A percentile compares a stretch with the other conserved stretches of the same genome.
These are phyloP conservation scores for Neobulgaria alba DNA, from an alignment of 2,329 filamentous ascomycete species.

Conservation along the genomic window DNA sequence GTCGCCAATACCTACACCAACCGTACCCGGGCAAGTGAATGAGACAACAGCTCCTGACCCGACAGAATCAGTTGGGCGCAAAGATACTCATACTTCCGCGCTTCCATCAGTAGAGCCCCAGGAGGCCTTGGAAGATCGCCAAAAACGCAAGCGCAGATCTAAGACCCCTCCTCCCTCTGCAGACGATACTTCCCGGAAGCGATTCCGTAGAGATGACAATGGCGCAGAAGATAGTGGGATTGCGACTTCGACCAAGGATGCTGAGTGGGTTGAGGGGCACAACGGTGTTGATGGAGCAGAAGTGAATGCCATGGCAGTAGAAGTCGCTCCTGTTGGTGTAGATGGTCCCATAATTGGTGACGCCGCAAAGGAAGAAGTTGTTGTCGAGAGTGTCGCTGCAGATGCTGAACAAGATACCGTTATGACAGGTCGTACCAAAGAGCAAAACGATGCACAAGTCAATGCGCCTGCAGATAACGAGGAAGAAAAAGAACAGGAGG, in stretches of 20 bases:
- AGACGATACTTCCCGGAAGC: slow-evolving; percentile 47
- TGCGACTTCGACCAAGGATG: slow-evolving; percentile 11
- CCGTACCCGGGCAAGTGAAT: background rate
- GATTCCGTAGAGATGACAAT: slow-evolving; percentile 36
- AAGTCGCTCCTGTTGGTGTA: slow-evolving; percentile 3
- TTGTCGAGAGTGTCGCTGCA: background rate
- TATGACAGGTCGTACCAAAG: background rate
- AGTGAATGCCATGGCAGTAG: slow-evolving; percentile 7
- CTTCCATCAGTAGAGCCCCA: slow-evolving; percentile 24
- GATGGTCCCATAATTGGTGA: slow-evolving; percentile 13
- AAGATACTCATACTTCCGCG: slow-evolving; percentile 10
- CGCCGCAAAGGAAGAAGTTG: slow-evolving; percentile 13
- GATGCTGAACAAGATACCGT: slow-evolving; percentile 7
- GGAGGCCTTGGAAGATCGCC: slow-evolving; percentile 40
- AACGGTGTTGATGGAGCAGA: slow-evolving; percentile 15
- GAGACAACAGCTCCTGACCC: slow-evolving; percentile 15
- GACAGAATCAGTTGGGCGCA: slow-evolving; percentile 9
- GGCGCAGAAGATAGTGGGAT: slow-evolving; percentile 8
- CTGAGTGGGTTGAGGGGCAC: slow-evolving; percentile 22
- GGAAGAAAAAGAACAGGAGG: background rate
- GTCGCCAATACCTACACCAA: background rate
- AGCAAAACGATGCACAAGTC: background rate
- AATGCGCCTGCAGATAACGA: background rate
- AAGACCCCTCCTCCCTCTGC: slow-evolving; percentile 49
- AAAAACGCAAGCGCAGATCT: slow-evolving; percentile 61